Evolutionary conservation across 2,329 filamentous ascomycete genomes (phyloP).

Genomic region (Aspergillus sp.): DNA sequence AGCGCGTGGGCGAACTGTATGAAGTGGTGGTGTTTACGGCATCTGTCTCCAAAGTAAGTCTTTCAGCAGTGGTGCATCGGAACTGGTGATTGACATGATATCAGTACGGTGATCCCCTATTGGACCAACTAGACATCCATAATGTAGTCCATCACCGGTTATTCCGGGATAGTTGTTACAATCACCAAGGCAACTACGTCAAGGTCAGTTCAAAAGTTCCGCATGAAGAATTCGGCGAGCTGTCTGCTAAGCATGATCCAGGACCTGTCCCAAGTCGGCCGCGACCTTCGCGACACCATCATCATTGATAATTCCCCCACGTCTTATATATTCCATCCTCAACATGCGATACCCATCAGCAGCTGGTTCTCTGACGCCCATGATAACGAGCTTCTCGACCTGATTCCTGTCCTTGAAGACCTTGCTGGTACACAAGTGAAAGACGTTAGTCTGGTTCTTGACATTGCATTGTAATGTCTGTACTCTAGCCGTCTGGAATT

Average conservation of each 20-base stretch:
- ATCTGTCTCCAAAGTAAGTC: conserved; percentile 86
- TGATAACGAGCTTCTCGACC: conserved; percentile 94
- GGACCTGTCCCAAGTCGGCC: conserved; percentile 93
- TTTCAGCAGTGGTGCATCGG: neutral
- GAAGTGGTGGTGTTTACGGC: conserved; percentile 99
- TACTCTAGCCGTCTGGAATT: conserved; percentile 29
- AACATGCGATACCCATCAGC: conserved; percentile 98
- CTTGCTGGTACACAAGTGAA: conserved; percentile 82
- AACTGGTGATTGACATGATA: conserved; percentile 11
- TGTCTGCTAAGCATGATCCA: conserved; percentile 21
- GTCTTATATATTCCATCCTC: conserved; percentile 98
- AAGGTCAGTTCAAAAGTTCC: conserved; percentile 54
- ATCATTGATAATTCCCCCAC: conserved; percentile 99
- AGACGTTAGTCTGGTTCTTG: conserved; percentile 95
- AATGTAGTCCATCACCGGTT: conserved; percentile 92
- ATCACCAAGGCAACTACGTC: conserved; percentile 98
- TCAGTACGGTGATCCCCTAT: conserved; percentile 89
- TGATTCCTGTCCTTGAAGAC: conserved; percentile 98
- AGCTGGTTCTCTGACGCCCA: conserved; percentile 99
- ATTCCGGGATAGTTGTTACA: conserved; percentile 98
- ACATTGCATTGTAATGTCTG: conserved; percentile 65
- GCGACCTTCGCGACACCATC: conserved; percentile 94
- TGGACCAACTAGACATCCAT: conserved; percentile 97
- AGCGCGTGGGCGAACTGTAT: conserved; percentile 93
- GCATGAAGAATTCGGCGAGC: neutral